These are phyloP conservation scores for Boletus rubescentipes DNA, from an alignment of 768 basidiomycete species.

Conservation along the genomic window DNA sequence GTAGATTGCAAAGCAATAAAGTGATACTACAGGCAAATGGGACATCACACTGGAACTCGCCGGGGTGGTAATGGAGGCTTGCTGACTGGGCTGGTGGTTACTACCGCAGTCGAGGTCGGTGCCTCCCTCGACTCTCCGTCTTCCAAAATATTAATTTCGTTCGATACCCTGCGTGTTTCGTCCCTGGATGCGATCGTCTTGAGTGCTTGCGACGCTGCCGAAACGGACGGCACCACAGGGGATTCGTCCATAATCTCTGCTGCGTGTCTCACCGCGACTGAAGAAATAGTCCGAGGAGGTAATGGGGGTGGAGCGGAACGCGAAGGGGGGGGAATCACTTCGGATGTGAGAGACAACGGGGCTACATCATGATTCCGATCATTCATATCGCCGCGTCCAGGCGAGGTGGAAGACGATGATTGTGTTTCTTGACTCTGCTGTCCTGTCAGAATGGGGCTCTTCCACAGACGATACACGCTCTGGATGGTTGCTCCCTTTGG, in stretches of 20 bases:
- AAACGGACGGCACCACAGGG: constrained; percentile 19
- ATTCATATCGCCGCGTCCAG: constrained; percentile 9
- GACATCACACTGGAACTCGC: constrained; percentile 14
- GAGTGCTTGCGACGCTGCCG: constrained; percentile 52
- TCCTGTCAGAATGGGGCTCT: constrained; percentile 44
- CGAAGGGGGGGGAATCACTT: constrained; percentile 19
- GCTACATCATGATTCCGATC: constrained; percentile 32
- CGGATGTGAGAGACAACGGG: constrained; percentile 29
- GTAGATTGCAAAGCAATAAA: not conserved
- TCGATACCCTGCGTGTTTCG: constrained; percentile 32
- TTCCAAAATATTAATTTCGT: constrained; percentile 18
- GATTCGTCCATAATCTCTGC: constrained; percentile 26
- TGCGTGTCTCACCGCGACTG: constrained; percentile 31
- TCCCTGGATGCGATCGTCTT: constrained; percentile 57
- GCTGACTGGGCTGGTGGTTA: constrained; percentile 3
- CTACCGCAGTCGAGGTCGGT: constrained; percentile 3
- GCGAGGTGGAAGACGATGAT: constrained; percentile 5
- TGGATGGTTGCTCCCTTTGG: constrained; percentile 56
- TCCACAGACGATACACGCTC: constrained; percentile 75
- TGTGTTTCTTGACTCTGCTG: constrained; percentile 23
- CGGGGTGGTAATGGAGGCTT: constrained; percentile 40
- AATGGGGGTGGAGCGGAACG: constrained; percentile 38
- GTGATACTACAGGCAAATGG: not conserved
- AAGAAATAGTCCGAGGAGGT: constrained; percentile 41
- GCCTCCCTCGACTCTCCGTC: constrained; percentile 3